Evolutionary conservation across 352 stramenopile species (phyloP).

Genomic region (Thraustochytrium sp.): DNA sequence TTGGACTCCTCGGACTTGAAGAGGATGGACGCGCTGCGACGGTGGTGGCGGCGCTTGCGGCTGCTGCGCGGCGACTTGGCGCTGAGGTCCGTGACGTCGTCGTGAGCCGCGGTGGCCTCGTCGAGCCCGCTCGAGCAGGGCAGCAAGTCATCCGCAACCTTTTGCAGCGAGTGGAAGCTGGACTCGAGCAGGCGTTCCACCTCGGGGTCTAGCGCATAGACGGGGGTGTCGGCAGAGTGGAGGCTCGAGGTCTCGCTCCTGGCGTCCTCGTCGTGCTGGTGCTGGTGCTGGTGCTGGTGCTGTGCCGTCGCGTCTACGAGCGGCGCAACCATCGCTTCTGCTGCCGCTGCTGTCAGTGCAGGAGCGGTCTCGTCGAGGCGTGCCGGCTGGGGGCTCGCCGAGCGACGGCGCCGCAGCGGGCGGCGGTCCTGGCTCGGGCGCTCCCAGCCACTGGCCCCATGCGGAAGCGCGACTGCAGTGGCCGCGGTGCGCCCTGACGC

Average conservation of each 20-base stretch:
- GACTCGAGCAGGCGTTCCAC: background rate
- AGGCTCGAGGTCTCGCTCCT: background rate
- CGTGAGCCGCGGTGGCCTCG: background rate
- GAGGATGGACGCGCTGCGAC: constrained; percentile 9
- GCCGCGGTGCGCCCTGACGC: too few species aligned
- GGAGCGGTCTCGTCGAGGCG: too few species aligned
- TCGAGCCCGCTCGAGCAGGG: too few species aligned
- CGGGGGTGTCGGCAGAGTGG: background rate
- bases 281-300: background rate
- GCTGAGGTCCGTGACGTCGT: background rate
- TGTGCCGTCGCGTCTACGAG: background rate
- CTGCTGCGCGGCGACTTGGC: background rate
- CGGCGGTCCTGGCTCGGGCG: too few species aligned
- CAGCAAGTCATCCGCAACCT: background rate
- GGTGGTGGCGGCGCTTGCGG: constrained; percentile 8
- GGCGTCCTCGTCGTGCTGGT: background rate
- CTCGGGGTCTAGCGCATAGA: background rate
- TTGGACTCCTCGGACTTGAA: constrained; percentile 23
- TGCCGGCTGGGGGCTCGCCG: too few species aligned
- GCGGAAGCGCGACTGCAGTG: too few species aligned
- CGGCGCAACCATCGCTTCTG: background rate
- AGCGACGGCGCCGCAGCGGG: too few species aligned
- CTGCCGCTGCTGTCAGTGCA: too few species aligned
- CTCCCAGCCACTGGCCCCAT: too few species aligned
- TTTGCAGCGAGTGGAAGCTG: background rate